Base-by-base conservation (phyloP, 768 basidiomycete genomes). In the Tricholoma sp. region DNA sequence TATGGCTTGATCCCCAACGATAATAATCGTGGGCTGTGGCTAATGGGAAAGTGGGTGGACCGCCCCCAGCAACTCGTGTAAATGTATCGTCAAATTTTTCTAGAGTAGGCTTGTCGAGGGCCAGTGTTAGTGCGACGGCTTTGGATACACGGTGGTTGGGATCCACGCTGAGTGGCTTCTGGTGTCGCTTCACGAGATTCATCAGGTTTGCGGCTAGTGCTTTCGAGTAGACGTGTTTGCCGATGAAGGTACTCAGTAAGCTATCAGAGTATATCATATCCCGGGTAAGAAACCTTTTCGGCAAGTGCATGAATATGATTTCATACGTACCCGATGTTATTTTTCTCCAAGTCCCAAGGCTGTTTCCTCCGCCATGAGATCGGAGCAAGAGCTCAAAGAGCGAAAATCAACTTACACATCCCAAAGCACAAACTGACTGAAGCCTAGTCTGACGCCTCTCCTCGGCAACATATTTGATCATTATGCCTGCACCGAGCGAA, bases 401-500 rank as follows among this genome's bases (percentile, higher is more conserved):
- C 57, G 62, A 55, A 41, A 56, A 55, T 39, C 34, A 42, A 76
- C 88, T 68, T 72, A 94, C 87, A 71, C 91, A 90, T 66, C 76
- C 90, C 13, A 94, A 73, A 15, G 79, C 82, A 71, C 85, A 87
- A 29, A 81, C 89, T 3, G 85, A 82, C 53, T 70, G 70, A 33
- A 94, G 68, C 57, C 88, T 80, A 63, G 83, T 81, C 17, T 74
- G 64, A 36, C 75, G 75, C 12, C 89, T 85, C 66, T 96, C 89
- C 72, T 96, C 88, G 5, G 89, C 93, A 51, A 95, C 73, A 69
- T 97, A 97, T 59, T 91, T 81, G 33, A 93, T 89, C 62, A 98
- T 72, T 34, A 98, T 89, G 67, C 91, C 92, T 41, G 94, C 90
- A 42, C 96, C 97, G 34, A 99, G 81, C 3, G 94, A 97, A 76